Percentiles rank a stretch among this genome's conserved stretches.
phyloP scores from a whole-genome alignment of 2,329 filamentous ascomycete genomes.

The Nemania bipapillata region DNA sequence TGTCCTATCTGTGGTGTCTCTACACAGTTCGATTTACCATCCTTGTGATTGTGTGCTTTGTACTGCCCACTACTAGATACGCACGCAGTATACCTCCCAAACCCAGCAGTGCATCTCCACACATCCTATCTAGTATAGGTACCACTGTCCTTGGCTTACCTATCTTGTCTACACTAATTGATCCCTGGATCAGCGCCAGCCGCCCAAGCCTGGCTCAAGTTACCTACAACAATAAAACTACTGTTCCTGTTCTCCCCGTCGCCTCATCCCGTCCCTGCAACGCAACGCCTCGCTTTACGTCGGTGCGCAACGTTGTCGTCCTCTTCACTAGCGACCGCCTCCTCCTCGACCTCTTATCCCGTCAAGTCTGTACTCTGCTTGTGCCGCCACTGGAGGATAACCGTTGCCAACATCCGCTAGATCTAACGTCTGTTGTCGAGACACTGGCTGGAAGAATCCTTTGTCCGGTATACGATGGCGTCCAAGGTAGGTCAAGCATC shows the following conservation, averaged over 20 bases:
- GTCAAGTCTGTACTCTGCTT: slow-evolving; percentile 25
- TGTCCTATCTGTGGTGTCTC: slow-evolving; percentile 10
- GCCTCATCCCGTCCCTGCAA: slow-evolving; percentile 35
- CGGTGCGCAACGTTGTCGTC: slow-evolving; percentile 29
- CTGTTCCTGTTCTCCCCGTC: slow-evolving; percentile 33
- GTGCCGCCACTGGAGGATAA: slow-evolving; percentile 18
- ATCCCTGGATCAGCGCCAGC: slow-evolving; percentile 38
- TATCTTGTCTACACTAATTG: slow-evolving; percentile 29
- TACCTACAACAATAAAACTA: slow-evolving; percentile 39
- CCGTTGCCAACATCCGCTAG: slow-evolving; percentile 14
- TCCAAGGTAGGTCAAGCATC: slow-evolving; percentile 53
- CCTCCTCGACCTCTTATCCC: slow-evolving; percentile 9
- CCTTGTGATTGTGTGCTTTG: slow-evolving; percentile 17
- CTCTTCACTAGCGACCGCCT: slow-evolving; percentile 26
- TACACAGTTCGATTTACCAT: not conserved
- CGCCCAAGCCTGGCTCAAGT: slow-evolving; percentile 35
- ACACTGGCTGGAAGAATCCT: slow-evolving; percentile 40
- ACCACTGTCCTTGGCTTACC: slow-evolving; percentile 19
- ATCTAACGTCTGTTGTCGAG: slow-evolving; percentile 29
- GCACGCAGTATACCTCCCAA: not conserved
- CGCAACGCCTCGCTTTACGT: slow-evolving; percentile 32
- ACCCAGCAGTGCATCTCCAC: slow-evolving; percentile 1
- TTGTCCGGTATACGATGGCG: slow-evolving; percentile 52
- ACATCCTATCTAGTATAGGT: not conserved
- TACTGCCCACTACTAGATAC: slow-evolving; percentile 2